Percentiles rank a stretch among this genome's conserved stretches.
Conservation (phyloP, 345 rosid species). For the Schrenkiella parvula region DNA sequence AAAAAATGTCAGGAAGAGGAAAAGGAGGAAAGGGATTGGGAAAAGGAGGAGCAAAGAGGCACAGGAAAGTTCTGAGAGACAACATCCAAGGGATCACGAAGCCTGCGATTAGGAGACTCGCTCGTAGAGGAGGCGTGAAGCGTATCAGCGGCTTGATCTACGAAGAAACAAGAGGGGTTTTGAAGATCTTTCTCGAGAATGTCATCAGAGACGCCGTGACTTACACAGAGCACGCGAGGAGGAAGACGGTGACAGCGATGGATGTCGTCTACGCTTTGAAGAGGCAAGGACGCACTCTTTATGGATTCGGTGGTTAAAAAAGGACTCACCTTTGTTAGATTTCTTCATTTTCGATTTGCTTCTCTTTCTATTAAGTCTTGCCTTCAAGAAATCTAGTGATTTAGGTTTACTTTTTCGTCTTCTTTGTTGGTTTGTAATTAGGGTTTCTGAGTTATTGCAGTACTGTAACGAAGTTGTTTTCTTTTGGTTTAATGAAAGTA, state of each 20-base stretch:
- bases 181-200: slow-evolving; percentile 42
- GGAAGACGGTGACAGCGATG: slow-evolving; percentile 44
- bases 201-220: slow-evolving; percentile 43
- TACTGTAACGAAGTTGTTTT: not conserved
- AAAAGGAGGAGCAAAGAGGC: slow-evolving; percentile 44
- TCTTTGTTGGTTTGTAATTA: not conserved
- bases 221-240: slow-evolving; percentile 41
- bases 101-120: slow-evolving; percentile 40
- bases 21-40: slow-evolving; percentile 46
- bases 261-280: slow-evolving; percentile 44
- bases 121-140: slow-evolving; percentile 43
- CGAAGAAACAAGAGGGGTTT: slow-evolving; percentile 39
- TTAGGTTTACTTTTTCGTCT: not conserved
- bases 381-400: slow-evolving; percentile 17
- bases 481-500: not conserved
- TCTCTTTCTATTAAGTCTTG: slow-evolving; percentile 21
- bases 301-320: slow-evolving; percentile 40
- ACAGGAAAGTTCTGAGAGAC: slow-evolving; percentile 38
- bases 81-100: slow-evolving; percentile 42
- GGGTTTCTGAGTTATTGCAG: not conserved
- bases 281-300: slow-evolving; percentile 39
- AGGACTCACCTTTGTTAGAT: too few species aligned
- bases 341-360: too few species aligned
- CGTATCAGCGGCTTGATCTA: slow-evolving; percentile 39
- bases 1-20: slow-evolving; percentile 42